Conservation (phyloP, 1,284 basidiomycete species). For the Hymenochaete sp. region DNA sequence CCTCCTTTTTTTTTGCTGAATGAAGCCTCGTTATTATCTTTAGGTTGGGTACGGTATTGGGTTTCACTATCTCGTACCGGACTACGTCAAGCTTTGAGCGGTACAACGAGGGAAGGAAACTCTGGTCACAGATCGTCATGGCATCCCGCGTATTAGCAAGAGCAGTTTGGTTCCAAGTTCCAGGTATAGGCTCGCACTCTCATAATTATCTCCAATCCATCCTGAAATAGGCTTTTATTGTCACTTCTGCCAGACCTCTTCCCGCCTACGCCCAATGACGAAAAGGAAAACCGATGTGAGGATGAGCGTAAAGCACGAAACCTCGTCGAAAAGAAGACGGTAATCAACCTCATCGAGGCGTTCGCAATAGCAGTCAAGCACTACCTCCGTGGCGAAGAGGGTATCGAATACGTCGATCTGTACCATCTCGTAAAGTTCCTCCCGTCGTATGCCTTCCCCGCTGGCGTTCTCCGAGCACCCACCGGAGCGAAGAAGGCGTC, state of each 20-base stretch:
- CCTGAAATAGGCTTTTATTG: conserved; percentile 1
- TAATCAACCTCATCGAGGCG: conserved; percentile 49
- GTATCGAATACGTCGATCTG: conserved; percentile 50
- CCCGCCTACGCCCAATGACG: conserved; percentile 23
- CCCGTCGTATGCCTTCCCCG: conserved; percentile 53
- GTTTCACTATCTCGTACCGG: conserved; percentile 58
- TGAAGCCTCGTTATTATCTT: conserved; percentile 1
- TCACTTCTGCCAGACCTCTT: conserved; percentile 10
- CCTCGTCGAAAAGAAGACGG: conserved; percentile 60
- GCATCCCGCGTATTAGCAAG: conserved; percentile 49
- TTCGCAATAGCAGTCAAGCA: conserved; percentile 45
- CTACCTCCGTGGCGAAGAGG: conserved; percentile 56
- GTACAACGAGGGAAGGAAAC: conserved; percentile 61
- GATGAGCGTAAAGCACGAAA: conserved; percentile 39
- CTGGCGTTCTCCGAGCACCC: conserved; percentile 46
- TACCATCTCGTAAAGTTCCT: conserved; percentile 61
- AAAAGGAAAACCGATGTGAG: conserved; percentile 24
- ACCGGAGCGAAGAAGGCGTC: conserved; percentile 26
- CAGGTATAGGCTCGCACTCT: conserved; percentile 29
- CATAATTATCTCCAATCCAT: background rate
- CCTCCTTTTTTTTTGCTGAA: conserved; percentile 1
- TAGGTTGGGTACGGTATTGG: conserved; percentile 49
- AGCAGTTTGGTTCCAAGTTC: conserved; percentile 57
- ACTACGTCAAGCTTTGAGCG: conserved; percentile 71
- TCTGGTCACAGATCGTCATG: conserved; percentile 64